Evolutionary conservation across 1,139 yeast genomes (phyloP), one percentile per base, ranked within the genome.

Genomic region (Suhomyces taliae): DNA sequence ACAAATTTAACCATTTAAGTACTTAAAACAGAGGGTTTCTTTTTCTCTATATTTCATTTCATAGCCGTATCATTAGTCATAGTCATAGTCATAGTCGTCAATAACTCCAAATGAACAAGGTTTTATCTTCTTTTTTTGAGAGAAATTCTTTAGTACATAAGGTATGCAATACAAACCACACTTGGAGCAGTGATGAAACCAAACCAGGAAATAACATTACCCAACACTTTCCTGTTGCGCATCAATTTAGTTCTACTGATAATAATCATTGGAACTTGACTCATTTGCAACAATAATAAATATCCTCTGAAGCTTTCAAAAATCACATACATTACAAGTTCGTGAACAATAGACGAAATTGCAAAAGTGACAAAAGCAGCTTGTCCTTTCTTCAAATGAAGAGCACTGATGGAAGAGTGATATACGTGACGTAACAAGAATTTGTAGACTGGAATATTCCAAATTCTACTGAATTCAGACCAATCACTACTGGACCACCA

Each of bases 401-500:
- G 74, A 0, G 91, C 84, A 54, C 95, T 83, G 50, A 93, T 88
- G 12, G 95, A 83, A 31, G 96, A 86, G 63, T 90, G 97, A 65
- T 93, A 95, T 8, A 93, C 99, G 62, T 95, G 99, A 53, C 98
- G 80, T 39, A 90, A 72, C 50, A 93, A 71, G 59, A 93, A 93
- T 55, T 84, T 81, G 65, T 93, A 97, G n/a, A 95, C 98, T 0
- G 98, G 97, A 8, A 82, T 79, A 63, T 93, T 93, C 99, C 99
- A 95, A 54, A 88, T 83, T 54, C 97, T 79, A 8, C 97, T 87
- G 68, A 88, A 93, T 62, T 90, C 93, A 47, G 88, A 90, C 97
- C 97, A 93, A 42, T 90, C 86, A 29, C 87, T 83, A 55, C 95
- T 88, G 56, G 93, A 89, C 99, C 98, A 93, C 99, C 99, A 93